Base-by-base conservation (phyloP, 1,139 yeast species). In the Hyphopichia pseudoburtonii region DNA sequence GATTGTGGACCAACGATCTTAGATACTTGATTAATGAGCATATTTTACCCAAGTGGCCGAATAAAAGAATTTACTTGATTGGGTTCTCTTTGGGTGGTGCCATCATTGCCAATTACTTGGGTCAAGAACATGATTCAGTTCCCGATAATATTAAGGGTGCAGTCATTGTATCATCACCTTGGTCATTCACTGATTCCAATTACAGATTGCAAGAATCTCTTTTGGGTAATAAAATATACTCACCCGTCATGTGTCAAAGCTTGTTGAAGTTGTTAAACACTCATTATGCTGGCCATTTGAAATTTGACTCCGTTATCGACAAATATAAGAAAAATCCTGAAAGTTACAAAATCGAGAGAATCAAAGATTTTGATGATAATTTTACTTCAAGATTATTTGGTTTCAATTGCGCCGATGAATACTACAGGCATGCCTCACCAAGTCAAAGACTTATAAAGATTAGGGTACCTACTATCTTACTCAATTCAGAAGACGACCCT, bases 1-100 rank as follows among this genome's bases (percentile, higher is more conserved):
- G 81, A 2, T 60, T 78, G 25, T 76, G 83, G 80, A 79, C 85
- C 16, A 79, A 79, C 48, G 86, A 79, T 52, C 57, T 79, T 36
- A 60, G 85, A 35, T 71, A 71, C 52, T 64, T 77, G 37, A 64
- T 79, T 38, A 70, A 70, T 41, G 78, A 74, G 43, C 63, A 71
- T 37, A 57, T 78, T 27, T 55, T 64, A 24, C 47, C 50, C 19
- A 61, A 60, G 39, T 78, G 75, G 68, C 82, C 83, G 4, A 59
- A 73, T 37, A 73, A 77, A 44, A 57, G 69, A 36, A 62, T 79
- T 10, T 78, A 67, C 48, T 54, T 76, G 43, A 62, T 76, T 36
- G 84, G 84, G 2, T 76, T 76, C 43, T 76, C 82, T 2, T 60
- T 79, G 24, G 85, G 85, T 5, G 82, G 80, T 1, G 66, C 78